phyloP scores from a whole-genome alignment of 768 basidiomycete species.

The Collybia sp. region DNA sequence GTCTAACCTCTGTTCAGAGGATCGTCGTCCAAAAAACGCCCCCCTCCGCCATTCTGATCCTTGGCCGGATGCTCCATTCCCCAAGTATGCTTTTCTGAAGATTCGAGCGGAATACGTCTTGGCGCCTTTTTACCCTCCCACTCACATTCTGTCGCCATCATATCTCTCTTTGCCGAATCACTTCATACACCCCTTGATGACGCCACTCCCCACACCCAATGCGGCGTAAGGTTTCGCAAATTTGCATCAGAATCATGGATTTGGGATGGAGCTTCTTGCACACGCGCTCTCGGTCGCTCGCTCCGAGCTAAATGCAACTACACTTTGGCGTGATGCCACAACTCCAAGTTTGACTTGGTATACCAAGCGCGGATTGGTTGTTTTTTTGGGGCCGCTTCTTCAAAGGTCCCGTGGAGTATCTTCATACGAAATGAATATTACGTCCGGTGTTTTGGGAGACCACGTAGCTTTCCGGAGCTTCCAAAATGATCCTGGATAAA shows the following conservation, averaged over 20 bases:
- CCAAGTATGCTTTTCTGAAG: conserved; percentile 47
- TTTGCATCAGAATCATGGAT: conserved; percentile 54
- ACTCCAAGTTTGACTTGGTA: conserved; percentile 36
- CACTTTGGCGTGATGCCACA: conserved; percentile 60
- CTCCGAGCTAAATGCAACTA: conserved; percentile 31
- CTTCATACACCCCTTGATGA: too few relatives aligned
- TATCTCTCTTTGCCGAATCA: conserved; percentile 40
- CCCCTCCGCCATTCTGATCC: conserved; percentile 48
- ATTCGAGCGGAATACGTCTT: conserved; percentile 44
- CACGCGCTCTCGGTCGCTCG: conserved; percentile 24
- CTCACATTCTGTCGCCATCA: conserved; percentile 39
- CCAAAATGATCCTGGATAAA: too few relatives aligned
- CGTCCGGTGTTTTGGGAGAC: too few relatives aligned
- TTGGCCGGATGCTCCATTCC: conserved; percentile 48
- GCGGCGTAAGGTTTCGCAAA: conserved; percentile 48
- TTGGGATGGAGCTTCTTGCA: conserved; percentile 45
- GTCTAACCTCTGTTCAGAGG: conserved; percentile 9
- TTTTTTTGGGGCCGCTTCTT: conserved; percentile 47
- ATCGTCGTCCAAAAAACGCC: conserved; percentile 39
- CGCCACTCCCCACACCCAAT: conserved; percentile 1
- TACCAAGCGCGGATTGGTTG: conserved; percentile 40
- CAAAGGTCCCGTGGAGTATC: conserved; percentile 51
- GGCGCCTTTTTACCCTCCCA: conserved; percentile 41
- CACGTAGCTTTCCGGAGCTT: too few relatives aligned
- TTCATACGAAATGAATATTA: conserved; percentile 37